Base-by-base conservation (phyloP, 164 flowering plant genomes). In the Sedum album region DNA sequence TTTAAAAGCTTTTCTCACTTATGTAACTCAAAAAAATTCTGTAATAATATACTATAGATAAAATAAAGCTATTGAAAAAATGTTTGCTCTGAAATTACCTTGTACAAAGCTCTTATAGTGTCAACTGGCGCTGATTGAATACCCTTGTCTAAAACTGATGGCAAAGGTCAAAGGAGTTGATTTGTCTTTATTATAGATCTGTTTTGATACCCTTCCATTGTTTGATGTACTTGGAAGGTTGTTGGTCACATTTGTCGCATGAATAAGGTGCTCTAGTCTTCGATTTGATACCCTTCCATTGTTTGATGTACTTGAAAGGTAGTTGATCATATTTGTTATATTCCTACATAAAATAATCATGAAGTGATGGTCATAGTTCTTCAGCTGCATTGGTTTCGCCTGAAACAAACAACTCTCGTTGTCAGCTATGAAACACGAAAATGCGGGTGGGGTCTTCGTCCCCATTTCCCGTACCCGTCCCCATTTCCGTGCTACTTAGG, bases 251-350 rank as follows among this genome's bases (percentile, higher is more conserved):
- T 95, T 97, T 66, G 74, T 95, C 99, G 79, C 97, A 92, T 35
- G 97, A 76, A 75, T 90, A 95, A 74, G 99, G 96, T 61, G 97
- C 99, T 70, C 99, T 97, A n/a, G 99, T 92, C 84, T 89, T 95
- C n/a, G n/a, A n/a, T n/a, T n/a, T n/a, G n/a, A n/a, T n/a, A n/a
- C n/a, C n/a, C n/a, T n/a, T n/a, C n/a, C n/a, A n/a, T n/a, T n/a
- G n/a, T n/a, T n/a, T n/a, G n/a, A n/a, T n/a, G n/a, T n/a, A n/a
- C n/a, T n/a, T n/a, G n/a, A n/a, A n/a, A n/a, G n/a, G n/a, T n/a
- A n/a, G n/a, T n/a, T n/a, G n/a, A n/a, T n/a, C n/a, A 81, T 95
- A 90, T 77, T 92, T 95, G 75, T 90, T 90, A 81, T 70, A 94
- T 78, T 91, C 99, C 97, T 94, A 82, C 71, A 28, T 67, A 72